A percentile compares a stretch with the other conserved stretches of the same genome.
phyloP scores from a whole-genome alignment of 192 early-diverging fungal species.

The Backusella luteola region DNA sequence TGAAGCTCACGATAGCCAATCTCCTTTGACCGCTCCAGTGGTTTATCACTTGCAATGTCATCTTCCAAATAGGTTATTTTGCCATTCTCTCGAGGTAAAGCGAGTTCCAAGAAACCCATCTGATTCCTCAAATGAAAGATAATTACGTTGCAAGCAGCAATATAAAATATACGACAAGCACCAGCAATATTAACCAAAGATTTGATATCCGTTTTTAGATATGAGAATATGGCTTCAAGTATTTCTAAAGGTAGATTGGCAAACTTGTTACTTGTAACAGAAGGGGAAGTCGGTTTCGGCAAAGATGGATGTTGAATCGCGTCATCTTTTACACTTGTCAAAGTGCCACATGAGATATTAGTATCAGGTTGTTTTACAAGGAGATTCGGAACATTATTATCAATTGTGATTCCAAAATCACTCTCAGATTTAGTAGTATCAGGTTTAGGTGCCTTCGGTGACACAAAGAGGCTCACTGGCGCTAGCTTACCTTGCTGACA shows the following conservation, averaged over 20 bases:
- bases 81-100: constrained; percentile 17
- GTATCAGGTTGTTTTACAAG: not conserved
- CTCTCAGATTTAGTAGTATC: not conserved
- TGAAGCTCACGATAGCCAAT: constrained; percentile 25
- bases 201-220: not conserved
- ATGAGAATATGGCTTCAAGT: constrained; percentile 20
- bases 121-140: not conserved
- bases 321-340: not conserved
- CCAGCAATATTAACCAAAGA: constrained; percentile 16
- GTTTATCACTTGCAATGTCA: constrained; percentile 1
- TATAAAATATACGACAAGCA: constrained; percentile 16
- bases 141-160: constrained; percentile 19
- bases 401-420: not conserved
- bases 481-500: constrained; percentile 20
- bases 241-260: constrained; percentile 19
- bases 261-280: not conserved
- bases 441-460: not conserved
- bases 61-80: constrained; percentile 3
- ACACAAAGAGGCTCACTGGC: not conserved
- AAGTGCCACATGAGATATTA: not conserved
- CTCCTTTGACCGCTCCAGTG: constrained; percentile 13
- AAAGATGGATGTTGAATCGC: not conserved
- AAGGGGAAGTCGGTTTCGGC: not conserved
- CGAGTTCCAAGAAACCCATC: not conserved
- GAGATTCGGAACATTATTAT: not conserved